These are phyloP conservation scores for Pleurotus ostreatus DNA, from an alignment of 768 basidiomycete species.

Conservation along the genomic window DNA sequence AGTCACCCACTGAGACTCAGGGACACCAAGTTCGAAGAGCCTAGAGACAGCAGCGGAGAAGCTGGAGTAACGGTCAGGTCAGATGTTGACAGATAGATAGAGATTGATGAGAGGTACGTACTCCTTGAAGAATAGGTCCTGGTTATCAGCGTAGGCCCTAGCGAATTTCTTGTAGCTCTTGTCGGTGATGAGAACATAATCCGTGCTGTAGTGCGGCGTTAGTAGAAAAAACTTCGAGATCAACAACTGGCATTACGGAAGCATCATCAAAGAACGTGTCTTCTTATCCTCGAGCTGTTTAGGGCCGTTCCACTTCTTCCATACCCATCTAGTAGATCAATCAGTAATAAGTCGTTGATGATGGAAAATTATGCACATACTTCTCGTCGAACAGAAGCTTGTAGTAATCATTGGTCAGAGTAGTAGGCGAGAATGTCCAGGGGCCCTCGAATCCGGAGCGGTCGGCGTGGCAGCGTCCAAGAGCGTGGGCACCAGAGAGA, in stretches of 20 bases:
- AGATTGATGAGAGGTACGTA: conserved; percentile 35
- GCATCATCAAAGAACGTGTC: conserved; percentile 90
- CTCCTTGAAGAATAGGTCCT: conserved; percentile 92
- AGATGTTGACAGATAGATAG: neutral
- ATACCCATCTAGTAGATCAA: conserved; percentile 59
- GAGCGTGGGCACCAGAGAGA: conserved; percentile 89
- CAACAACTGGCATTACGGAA: conserved; percentile 60
- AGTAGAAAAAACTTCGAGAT: neutral
- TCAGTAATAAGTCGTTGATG: conserved; percentile 1
- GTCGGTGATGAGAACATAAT: conserved; percentile 86
- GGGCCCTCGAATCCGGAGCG: conserved; percentile 86
- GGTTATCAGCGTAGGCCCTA: conserved; percentile 81
- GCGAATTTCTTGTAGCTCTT: conserved; percentile 90
- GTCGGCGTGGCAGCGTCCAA: conserved; percentile 90
- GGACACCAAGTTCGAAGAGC: conserved; percentile 93
- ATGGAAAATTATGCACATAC: conserved; percentile 26
- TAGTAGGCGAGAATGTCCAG: conserved; percentile 94
- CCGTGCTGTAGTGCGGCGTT: conserved; percentile 48
- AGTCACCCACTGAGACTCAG: conserved; percentile 67
- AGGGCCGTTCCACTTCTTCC: conserved; percentile 93
- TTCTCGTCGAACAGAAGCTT: conserved; percentile 84
- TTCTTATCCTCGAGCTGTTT: conserved; percentile 94
- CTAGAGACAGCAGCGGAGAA: conserved; percentile 76
- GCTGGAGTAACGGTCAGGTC: conserved; percentile 34
- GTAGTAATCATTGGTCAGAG: conserved; percentile 84